phyloP scores from a whole-genome alignment of 306 rosid genomes.

The Senna siamea region DNA sequence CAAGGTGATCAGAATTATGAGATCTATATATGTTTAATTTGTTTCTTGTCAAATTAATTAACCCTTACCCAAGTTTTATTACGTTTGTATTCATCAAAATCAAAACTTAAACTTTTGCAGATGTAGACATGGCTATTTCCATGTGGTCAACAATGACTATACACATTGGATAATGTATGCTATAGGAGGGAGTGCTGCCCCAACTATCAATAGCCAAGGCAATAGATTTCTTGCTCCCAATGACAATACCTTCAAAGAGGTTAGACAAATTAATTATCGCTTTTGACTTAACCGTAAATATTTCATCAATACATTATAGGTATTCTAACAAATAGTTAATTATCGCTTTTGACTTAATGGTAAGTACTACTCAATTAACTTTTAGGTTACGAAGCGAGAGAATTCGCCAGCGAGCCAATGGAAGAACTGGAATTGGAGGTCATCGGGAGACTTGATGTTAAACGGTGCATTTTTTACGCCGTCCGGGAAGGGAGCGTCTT shows the following conservation, averaged over 20 bases:
- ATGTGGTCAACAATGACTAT: constrained; percentile 96
- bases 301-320: too few relatives aligned
- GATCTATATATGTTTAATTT: too few relatives aligned
- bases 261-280: constrained; percentile 21
- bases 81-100: background rate
- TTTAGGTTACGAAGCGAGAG: constrained; percentile 77
- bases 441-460: constrained; percentile 70
- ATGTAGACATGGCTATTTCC: constrained; percentile 92
- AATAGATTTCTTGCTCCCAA: constrained; percentile 85
- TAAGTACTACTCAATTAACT: too few relatives aligned
- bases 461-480: constrained; percentile 82
- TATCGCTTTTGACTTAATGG: background rate
- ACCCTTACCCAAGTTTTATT: background rate
- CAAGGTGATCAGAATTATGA: constrained; percentile 49
- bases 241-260: constrained; percentile 70
- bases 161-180: constrained; percentile 92
- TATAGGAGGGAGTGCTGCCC: constrained; percentile 89
- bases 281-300: too few relatives aligned
- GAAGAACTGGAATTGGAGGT: constrained; percentile 97
- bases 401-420: constrained; percentile 54
- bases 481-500: constrained; percentile 80
- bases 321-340: too few relatives aligned
- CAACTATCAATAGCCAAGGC: constrained; percentile 95
- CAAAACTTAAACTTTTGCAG: constrained; percentile 44
- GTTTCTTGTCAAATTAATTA: background rate